Percentiles rank a stretch among this genome's conserved stretches.
These are phyloP conservation scores for Dysphania ambrosioides DNA, from an alignment of 148 eudicot genomes.

Conservation along the genomic window DNA sequence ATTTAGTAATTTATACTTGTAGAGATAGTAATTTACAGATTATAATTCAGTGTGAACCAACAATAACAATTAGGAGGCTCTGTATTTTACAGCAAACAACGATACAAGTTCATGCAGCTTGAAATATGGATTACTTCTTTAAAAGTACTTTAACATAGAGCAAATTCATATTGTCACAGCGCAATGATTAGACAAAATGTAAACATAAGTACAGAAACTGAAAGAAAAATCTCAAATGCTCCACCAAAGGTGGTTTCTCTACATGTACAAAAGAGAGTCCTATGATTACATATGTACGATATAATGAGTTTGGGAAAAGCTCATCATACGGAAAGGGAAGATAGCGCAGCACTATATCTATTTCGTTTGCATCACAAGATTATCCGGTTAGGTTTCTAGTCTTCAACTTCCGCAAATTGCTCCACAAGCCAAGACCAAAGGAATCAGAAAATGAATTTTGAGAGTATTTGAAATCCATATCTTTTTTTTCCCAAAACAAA, in stretches of 20 bases:
- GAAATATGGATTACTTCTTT: neutral
- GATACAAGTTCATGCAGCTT: neutral
- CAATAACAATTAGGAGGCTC: constrained; percentile 23
- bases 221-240: neutral
- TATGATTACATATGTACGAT: neutral
- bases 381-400: neutral
- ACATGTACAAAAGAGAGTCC: neutral
- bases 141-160: neutral
- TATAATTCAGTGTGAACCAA: constrained; percentile 11
- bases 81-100: neutral
- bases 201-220: neutral
- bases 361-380: neutral
- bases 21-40: constrained; percentile 9
- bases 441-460: no score
- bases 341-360: neutral
- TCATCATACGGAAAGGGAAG: neutral
- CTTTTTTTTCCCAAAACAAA: no score
- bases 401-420: neutral
- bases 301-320: constrained; percentile 1
- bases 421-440: neutral
- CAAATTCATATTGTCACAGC: neutral
- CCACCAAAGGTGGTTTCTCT: neutral
- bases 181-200: neutral
- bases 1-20: constrained; percentile 29
- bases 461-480: no score